Evolutionary conservation across 805 yeast genomes (phyloP), one percentile per base, ranked within the genome.

Genomic region (Lachancea sp.): DNA sequence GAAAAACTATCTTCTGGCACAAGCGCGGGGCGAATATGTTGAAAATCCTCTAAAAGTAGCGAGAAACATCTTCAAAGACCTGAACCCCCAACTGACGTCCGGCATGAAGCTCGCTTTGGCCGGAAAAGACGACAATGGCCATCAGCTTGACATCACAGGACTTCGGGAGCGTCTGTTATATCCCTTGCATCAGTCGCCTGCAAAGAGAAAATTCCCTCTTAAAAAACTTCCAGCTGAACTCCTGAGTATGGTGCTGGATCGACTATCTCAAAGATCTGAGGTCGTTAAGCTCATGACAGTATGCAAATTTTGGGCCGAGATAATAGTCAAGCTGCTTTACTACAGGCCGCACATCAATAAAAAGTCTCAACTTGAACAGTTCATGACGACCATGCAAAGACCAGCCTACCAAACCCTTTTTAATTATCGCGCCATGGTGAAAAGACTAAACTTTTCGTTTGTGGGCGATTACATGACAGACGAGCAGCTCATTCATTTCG

Each of bases 251-350:
- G 78, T 85, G 1, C 79, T 85, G 48, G 81, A 85, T 43, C 74
- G 81, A 49, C 66, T 84, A 42, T 78, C 73, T 39, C 73, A 82
- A 35, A 78, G 74, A 51, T 58, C 73, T 3, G 89, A 83, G 54
- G 67, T 81, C 48, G 79, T 78, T 22, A 70, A 78, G 12, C 64
- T 83, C 18, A 67, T 87, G 49, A 72, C 87, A 1, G 90, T 87
- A 7, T 89, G 95, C 65, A 80, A 78, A 55, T 75, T 80, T 49
- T 89, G 95, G 84, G 85, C 89, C 10, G 77, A 79, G 52, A 70
- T 85, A 35, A 79, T 85, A 12, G 79, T 88, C 10, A 95, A 86
- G 56, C 72, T 82, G 35, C 68, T 90, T 26, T 90, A 96, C 95
- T 85, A 86, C 59, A 76, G 98, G 48, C 96, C 97, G 2, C 75